Evolutionary conservation across 768 basidiomycete genomes (phyloP).

Genomic region (Lentinus brumalis): DNA sequence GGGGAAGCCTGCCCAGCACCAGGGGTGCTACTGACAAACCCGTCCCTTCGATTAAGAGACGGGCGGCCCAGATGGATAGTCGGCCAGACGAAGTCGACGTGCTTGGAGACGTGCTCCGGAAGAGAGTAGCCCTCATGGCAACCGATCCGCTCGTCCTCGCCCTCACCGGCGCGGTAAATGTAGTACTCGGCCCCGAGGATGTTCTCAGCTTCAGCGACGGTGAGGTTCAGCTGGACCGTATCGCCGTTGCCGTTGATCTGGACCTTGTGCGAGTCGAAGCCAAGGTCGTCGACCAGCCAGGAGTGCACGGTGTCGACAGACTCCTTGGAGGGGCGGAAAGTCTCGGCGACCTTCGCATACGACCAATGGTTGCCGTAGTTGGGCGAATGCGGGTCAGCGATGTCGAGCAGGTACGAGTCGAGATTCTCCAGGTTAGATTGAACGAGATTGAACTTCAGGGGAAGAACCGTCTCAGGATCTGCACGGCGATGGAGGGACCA

Average conservation of each 20-base stretch:
- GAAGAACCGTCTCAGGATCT: slow-evolving; percentile 36
- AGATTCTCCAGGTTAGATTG: slow-evolving; percentile 47
- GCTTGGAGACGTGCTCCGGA: slow-evolving; percentile 56
- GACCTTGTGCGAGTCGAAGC: slow-evolving; percentile 40
- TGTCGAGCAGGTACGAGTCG: slow-evolving; percentile 45
- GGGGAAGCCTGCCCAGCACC: neutral
- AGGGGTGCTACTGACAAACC: neutral
- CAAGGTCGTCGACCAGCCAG: slow-evolving; percentile 45
- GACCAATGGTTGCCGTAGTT: slow-evolving; percentile 53
- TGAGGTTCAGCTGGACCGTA: slow-evolving; percentile 45
- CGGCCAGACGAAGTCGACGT: slow-evolving; percentile 69
- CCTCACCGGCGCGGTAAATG: slow-evolving; percentile 54
- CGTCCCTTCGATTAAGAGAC: neutral
- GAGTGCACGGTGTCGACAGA: slow-evolving; percentile 41
- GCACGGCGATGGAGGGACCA: slow-evolving; percentile 43
- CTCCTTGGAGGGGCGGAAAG: slow-evolving; percentile 46
- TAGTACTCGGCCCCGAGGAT: slow-evolving; percentile 53
- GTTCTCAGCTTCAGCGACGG: slow-evolving; percentile 44
- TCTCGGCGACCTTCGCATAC: slow-evolving; percentile 42
- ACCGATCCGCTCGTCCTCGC: slow-evolving; percentile 54
- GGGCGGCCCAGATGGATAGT: slow-evolving; percentile 59
- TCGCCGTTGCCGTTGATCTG: slow-evolving; percentile 42
- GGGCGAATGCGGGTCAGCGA: slow-evolving; percentile 51
- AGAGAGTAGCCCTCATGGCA: slow-evolving; percentile 64
- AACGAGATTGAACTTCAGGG: slow-evolving; percentile 49